Percentiles rank a stretch among this genome's conserved stretches.
These are phyloP conservation scores for Venturia aucupariae DNA, from an alignment of 2,329 filamentous ascomycete genomes.

Conservation along the genomic window DNA sequence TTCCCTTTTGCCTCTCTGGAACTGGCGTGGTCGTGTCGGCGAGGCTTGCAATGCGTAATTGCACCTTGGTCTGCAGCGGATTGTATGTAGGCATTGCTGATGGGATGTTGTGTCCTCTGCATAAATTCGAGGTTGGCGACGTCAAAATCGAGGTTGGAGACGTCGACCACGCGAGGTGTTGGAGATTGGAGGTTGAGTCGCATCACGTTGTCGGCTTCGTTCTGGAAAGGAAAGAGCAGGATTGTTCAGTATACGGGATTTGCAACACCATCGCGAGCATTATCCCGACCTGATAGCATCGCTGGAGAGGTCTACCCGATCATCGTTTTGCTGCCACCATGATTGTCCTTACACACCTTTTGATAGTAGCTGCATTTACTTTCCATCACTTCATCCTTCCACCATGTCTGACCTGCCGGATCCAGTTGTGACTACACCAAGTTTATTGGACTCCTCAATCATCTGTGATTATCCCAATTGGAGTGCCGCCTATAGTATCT, in stretches of 20 bases:
- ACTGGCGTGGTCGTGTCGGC: conserved; percentile 15
- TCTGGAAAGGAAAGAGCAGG: conserved; percentile 1
- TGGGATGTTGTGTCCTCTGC: too few relatives aligned
- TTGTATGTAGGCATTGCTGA: conserved; percentile 24
- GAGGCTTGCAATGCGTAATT: conserved; percentile 16
- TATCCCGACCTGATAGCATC: too few relatives aligned
- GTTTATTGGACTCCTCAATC: background rate
- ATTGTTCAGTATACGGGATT: background rate
- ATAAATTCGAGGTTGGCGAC: background rate
- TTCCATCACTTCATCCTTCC: background rate
- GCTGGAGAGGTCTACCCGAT: too few relatives aligned
- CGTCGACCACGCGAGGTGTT: background rate
- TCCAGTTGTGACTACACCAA: background rate
- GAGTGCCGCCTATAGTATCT: conserved; percentile 48
- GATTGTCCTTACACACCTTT: background rate
- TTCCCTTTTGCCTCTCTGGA: conserved; percentile 16
- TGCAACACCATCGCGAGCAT: background rate
- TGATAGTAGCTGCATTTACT: too few relatives aligned
- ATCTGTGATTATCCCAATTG: conserved; percentile 40
- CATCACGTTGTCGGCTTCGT: background rate
- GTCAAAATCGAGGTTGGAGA: background rate
- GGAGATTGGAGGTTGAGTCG: background rate
- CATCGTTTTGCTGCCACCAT: background rate
- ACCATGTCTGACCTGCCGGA: background rate
- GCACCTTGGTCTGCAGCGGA: conserved; percentile 21